Conservation (phyloP, 2,329 filamentous ascomycete genomes). For the Lasiodiplodia sp. region DNA sequence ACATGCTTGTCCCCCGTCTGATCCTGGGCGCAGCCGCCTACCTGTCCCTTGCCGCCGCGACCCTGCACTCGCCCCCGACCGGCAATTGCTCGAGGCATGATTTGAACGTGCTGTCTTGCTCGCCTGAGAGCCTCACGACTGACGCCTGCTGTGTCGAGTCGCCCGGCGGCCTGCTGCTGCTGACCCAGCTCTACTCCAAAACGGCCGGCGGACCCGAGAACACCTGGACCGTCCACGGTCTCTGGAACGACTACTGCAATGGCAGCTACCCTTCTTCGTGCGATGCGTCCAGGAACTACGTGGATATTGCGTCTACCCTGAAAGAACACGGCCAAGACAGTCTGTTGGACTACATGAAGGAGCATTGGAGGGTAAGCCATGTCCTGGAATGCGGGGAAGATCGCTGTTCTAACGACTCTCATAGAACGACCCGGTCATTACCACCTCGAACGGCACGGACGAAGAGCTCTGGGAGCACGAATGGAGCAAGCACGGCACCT, state of each 20-base stretch:
- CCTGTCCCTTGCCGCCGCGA: slow-evolving; percentile 24
- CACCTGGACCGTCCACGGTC: slow-evolving; percentile 77
- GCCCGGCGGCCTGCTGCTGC: slow-evolving; percentile 23
- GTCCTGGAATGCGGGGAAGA: neutral
- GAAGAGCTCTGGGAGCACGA: slow-evolving; percentile 74
- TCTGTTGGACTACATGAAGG: slow-evolving; percentile 71
- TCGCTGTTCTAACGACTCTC: neutral
- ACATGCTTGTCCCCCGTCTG: slow-evolving; percentile 14
- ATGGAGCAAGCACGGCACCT: slow-evolving; percentile 77
- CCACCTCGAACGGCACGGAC: slow-evolving; percentile 46
- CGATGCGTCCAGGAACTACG: slow-evolving; percentile 22
- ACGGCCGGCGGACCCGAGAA: slow-evolving; percentile 57
- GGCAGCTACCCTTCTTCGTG: slow-evolving; percentile 68
- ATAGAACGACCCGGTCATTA: slow-evolving; percentile 28
- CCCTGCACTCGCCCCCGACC: slow-evolving; percentile 19
- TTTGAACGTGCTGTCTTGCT: slow-evolving; percentile 23
- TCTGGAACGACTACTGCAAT: slow-evolving; percentile 70
- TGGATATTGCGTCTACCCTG: slow-evolving; percentile 52
- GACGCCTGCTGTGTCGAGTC: slow-evolving; percentile 28
- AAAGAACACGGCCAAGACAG: slow-evolving; percentile 60
- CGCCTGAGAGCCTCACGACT: slow-evolving; percentile 23
- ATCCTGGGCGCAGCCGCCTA: slow-evolving; percentile 28
- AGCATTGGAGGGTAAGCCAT: slow-evolving; percentile 70
- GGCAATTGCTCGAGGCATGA: slow-evolving; percentile 27
- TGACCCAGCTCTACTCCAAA: slow-evolving; percentile 26